Base-by-base conservation (phyloP, 192 early-diverging fungal species). In the Backusella tarrabulga region DNA sequence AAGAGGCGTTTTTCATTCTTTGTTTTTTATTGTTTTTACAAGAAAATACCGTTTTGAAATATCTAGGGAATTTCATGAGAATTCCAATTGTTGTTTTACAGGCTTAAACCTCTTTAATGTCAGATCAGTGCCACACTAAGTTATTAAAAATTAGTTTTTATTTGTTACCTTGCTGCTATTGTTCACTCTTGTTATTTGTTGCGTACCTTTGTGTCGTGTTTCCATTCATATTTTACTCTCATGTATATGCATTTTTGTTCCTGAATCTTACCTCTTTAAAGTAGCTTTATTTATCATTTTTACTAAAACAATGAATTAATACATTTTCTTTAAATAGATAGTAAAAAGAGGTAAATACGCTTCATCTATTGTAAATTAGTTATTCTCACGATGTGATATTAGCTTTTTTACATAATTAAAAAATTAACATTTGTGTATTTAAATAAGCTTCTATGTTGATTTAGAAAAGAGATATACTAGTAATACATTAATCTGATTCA, bases 21-120 rank as follows among this genome's bases (percentile, higher is more conserved):
- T 60, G 21, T 26, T 26, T 60, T 21, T 56, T 56, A 5, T 44
- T 56, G 2, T 56, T 56, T 56, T 60, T 60, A 60, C 54, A 60
- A 60, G 54, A 60, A 63, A 63, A 63, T 63, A 63, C 56, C 56
- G 56, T 63, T 63, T 50, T 63, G 56, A 12, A 63, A 29, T 63
- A 63, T 29, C 56, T 29, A 63, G 56, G 56, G 23, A 63, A 26
- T 29, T 23, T 29, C 56, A 63, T 63, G 56, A 63, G 56, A 63
- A 63, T 63, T 63, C 0, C 4, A 63, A 29, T 3, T 26, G 23
- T 14, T 63, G 26, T 63, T 63, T 29, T 63, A 63, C 56, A 29
- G 56, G 21, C n/a, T 63, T 63, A 63, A 63, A 63, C 56, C 56
- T 29, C 56, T 63, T 63, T 63, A 23, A 63, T 63, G 56, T 63